Base-by-base conservation (phyloP, 208 protist genomes). In the Trypanosoma avium region DNA sequence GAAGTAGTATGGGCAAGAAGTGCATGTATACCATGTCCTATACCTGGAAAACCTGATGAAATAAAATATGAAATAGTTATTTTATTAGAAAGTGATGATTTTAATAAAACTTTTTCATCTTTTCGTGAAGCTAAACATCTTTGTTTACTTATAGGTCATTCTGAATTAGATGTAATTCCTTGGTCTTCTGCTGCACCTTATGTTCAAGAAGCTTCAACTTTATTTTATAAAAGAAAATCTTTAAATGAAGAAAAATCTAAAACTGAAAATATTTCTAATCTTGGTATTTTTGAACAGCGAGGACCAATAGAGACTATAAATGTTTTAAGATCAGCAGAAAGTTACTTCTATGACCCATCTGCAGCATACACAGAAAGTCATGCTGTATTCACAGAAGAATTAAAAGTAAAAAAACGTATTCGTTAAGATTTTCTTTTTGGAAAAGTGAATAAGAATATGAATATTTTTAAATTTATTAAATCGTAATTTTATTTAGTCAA, bases 301-400 rank as follows among this genome's bases (percentile, higher is more conserved):
- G 85, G 85, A 2, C 30, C 15, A 5, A 42, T 67, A 32, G 58
- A 71, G 52, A 86, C 79, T 21, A 67, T 94, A 36, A 86, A 84
- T 50, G 74, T 82, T 48, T 49, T 64, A 1, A 76, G 79, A 47
- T 27, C 77, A 21, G 81, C 89, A 0, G 90, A 95, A 30, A 92
- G 81, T 40, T 95, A 82, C 58, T 95, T 73, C 61, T 80, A 90
- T 63, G 86, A 90, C 42, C 86, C 86, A 7, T 82, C 73, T 8
- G 84, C 88, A 27, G 70, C 75, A 26, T 95, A 93, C 79, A 92
- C 84, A 7, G 90, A 95, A 67, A 64, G 86, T 15, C 84, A 93
- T 57, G 82, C 84, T 0, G 79, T 95, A 35, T 95, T 90, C 57
- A 95, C 89, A 29, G 84, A 91, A 77, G 79, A 90, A 45, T 48